phyloP scores from a whole-genome alignment of 805 yeast species.

The Metschnikowia matae region DNA sequence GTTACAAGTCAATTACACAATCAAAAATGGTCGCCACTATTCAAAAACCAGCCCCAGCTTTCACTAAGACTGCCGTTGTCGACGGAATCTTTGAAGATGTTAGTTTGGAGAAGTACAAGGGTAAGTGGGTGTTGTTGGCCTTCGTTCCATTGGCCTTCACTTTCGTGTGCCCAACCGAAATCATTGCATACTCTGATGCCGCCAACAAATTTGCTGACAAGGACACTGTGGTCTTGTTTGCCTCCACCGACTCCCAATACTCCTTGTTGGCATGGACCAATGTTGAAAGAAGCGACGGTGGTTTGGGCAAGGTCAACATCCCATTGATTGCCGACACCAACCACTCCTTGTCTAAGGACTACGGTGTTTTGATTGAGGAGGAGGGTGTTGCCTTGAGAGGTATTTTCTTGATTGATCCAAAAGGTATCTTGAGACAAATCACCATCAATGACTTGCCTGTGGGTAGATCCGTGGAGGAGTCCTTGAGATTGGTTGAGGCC shows the following conservation, averaged over 20 bases:
- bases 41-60: constrained; percentile 94
- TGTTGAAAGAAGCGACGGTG: constrained; percentile 95
- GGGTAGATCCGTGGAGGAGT: constrained; percentile 98
- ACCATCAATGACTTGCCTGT: constrained; percentile 99
- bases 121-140: constrained; percentile 96
- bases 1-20: background rate
- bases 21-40: constrained; percentile 76
- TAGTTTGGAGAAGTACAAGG: constrained; percentile 91
- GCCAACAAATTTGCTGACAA: constrained; percentile 82
- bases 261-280: constrained; percentile 98
- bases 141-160: constrained; percentile 99
- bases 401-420: constrained; percentile 95
- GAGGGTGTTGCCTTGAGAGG: constrained; percentile 98
- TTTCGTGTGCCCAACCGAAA: constrained; percentile 98
- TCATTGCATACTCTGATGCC: constrained; percentile 97
- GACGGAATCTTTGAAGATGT: constrained; percentile 96
- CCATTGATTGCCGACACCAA: constrained; percentile 96
- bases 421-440: constrained; percentile 90
- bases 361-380: constrained; percentile 96
- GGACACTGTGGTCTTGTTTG: constrained; percentile 86
- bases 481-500: constrained; percentile 95
- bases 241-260: constrained; percentile 98
- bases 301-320: constrained; percentile 90
- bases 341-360: constrained; percentile 91
- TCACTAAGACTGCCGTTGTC: constrained; percentile 95